Percentiles rank a stretch among this genome's conserved stretches.
phyloP scores from a whole-genome alignment of 805 yeast species.

The Saccharomycopsis sp. region DNA sequence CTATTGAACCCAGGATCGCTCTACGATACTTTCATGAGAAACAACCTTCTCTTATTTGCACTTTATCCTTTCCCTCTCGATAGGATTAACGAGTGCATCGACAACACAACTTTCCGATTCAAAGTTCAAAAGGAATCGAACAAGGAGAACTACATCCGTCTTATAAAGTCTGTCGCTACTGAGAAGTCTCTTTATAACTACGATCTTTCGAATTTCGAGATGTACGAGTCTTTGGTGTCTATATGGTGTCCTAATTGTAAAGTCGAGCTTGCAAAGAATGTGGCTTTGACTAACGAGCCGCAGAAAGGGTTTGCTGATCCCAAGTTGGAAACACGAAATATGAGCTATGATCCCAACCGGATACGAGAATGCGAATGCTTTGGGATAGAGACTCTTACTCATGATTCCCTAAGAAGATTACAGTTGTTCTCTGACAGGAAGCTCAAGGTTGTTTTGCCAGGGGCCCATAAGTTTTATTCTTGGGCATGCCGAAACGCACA shows the following conservation, averaged over 20 bases:
- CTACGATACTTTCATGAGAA: conserved; percentile 1
- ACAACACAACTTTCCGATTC: background rate
- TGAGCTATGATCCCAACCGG: background rate
- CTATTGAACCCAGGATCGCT: background rate
- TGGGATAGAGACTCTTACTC: background rate
- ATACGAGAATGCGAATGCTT: background rate
- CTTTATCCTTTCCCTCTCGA: background rate
- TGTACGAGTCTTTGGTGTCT: background rate
- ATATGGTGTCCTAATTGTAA: background rate
- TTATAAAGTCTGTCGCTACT: background rate
- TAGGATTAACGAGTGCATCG: background rate
- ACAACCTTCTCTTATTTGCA: background rate
- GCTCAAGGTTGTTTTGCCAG: background rate
- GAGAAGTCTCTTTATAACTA: background rate
- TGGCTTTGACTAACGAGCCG: background rate
- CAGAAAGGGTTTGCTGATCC: background rate
- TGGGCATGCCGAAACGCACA: background rate
- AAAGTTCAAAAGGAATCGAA: background rate
- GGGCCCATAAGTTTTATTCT: background rate
- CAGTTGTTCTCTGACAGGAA: background rate
- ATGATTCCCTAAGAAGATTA: background rate
- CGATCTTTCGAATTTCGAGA: background rate
- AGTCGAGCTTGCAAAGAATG: background rate
- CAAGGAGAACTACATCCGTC: background rate
- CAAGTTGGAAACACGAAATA: background rate